phyloP scores from a whole-genome alignment of 1,284 basidiomycete species.

The Afroboletus lepidellus region DNA sequence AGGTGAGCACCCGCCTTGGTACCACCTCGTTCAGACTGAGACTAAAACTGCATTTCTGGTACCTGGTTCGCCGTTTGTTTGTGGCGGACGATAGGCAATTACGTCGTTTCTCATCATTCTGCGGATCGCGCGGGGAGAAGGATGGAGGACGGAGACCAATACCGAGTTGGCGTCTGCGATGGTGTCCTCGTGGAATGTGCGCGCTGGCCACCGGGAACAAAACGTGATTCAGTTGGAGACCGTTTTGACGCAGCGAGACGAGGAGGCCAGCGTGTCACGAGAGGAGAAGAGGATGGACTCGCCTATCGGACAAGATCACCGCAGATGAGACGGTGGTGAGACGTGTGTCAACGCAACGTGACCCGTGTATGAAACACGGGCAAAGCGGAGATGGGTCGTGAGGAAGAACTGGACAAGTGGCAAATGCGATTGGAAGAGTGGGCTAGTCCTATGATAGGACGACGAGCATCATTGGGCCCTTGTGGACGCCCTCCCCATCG shows the following conservation, averaged over 20 bases:
- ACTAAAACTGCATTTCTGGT: no score
- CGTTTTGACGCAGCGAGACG: not conserved
- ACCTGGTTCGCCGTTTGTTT: no score
- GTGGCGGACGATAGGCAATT: slow-evolving; percentile 7
- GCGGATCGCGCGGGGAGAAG: slow-evolving; percentile 16
- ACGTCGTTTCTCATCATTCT: slow-evolving; percentile 16
- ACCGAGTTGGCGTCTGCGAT: not conserved
- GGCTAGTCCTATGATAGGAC: no score
- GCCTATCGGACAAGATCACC: not conserved
- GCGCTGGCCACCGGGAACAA: not conserved
- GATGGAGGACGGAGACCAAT: not conserved
- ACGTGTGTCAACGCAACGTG: not conserved
- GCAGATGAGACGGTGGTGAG: no score
- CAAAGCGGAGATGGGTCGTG: no score
- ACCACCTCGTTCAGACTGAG: no score
- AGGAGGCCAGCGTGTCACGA: not conserved
- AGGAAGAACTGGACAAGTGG: no score
- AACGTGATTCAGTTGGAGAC: slow-evolving; percentile 1
- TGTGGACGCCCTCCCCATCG: no score
- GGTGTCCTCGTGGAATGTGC: not conserved
- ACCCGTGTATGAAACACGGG: no score
- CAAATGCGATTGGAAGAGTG: no score
- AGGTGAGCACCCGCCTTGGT: no score
- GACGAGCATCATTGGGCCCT: no score
- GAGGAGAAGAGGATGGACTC: not conserved